Base-by-base conservation (phyloP, 2,329 filamentous ascomycete genomes). In the Phyllosticta citrichinensis region DNA sequence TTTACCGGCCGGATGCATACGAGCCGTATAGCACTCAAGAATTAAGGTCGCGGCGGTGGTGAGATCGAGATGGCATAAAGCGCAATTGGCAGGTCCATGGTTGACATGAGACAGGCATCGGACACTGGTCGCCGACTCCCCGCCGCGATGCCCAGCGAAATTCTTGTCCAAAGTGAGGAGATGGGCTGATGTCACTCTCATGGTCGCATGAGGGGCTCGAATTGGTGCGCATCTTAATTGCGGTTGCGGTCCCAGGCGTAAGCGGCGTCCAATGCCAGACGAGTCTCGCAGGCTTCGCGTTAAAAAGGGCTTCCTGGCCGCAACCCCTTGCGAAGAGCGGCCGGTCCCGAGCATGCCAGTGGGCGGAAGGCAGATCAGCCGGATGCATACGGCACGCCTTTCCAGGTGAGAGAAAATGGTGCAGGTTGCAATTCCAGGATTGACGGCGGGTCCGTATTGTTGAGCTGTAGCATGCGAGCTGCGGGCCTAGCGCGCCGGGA, bases 291-390 rank as follows among this genome's bases (percentile, higher is more conserved):
- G 57, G 52, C 35, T 55, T 60, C 35, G 52, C 55, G 55, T 56
- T 56, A 54, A 60, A 47, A 35, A 56, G 30, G 58, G 58, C 33
- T 55, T 17, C 52, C 57, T 25, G 52, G 52, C 47, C 52, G 24
- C 57, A 55, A 35, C 51, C 57, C 35, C 57, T 55, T 60, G 57
- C 57, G 54, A 53, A 52, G 51, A 47, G 55, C 59, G 59, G 59
- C 54, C 59, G 54, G 59, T 56, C 59, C 59, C 59, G 59, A 61
- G 27, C 47, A 61, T 61, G 59, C 59, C 54, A 61, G 54, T 61
- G 59, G 59, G 52, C 56, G 55, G 25, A 51, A 57, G 59, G 55
- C 58, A 60, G 58, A 60, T 60, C 58, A 60, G 58, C 58, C 58
- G 58, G 58, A 52, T 52, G 58, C 58, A 60, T 30, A 60, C 58